Evolutionary conservation across 345 rosid genomes (phyloP).

Genomic region (Dimocarpus longan): DNA sequence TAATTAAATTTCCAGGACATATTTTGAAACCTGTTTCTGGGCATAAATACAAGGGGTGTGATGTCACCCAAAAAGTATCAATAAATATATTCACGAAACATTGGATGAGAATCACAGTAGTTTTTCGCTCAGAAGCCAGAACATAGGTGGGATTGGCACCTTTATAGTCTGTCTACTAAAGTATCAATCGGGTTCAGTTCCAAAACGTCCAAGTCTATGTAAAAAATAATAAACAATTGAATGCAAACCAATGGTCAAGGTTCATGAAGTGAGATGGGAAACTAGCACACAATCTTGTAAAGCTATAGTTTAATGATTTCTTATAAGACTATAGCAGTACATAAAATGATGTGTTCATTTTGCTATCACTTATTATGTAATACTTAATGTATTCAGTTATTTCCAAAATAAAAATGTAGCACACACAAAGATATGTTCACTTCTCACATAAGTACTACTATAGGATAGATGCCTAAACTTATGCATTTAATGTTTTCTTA

Average conservation of each 20-base stretch:
- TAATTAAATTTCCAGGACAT: background rate
- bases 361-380: background rate
- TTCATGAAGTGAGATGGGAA: background rate
- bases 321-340: background rate
- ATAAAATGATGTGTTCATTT: background rate
- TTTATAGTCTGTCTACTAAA: background rate
- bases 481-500: background rate
- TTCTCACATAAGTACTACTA: background rate
- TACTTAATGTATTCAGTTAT: background rate
- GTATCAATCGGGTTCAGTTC: background rate
- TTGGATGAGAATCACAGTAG: too few relatives aligned
- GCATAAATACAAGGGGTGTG: background rate
- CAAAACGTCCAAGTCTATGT: background rate
- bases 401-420: too few relatives aligned
- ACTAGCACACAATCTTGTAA: background rate
- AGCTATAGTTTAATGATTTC: background rate
- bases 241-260: background rate
- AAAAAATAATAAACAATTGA: background rate
- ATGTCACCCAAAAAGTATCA: background rate
- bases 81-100: too few relatives aligned
- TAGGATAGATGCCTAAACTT: background rate
- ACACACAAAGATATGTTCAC: background rate
- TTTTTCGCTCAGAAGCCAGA: background rate
- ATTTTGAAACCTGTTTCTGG: background rate
- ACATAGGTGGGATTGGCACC: background rate